Evolutionary conservation across 1,139 yeast species (phyloP), one percentile per base, ranked within the genome.

Genomic region (Blastobotrys malaysiensis): DNA sequence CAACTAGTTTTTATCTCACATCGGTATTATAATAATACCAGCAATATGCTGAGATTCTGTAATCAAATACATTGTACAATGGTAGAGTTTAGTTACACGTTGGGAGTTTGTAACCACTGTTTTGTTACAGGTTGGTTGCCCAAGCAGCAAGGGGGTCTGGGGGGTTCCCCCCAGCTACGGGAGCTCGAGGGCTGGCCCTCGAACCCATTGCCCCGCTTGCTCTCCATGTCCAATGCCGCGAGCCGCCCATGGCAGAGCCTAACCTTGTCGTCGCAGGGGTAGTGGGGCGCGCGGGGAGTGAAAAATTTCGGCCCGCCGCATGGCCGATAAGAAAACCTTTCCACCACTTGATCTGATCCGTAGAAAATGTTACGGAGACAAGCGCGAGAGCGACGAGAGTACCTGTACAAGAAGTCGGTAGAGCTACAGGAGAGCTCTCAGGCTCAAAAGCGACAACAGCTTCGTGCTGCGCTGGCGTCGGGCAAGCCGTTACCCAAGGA

Each of bases 361-460:
- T 31, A 31, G 39, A 20, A 31, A 16, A 39, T 46, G 47, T 39
- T 48, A 13, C 81, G 99, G 73, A 83, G 88, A 76, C 96, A 90
- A 68, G 97, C 97, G 18, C 83, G 98, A 74, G 97, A 91, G 70
- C 81, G 98, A 75, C 82, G 96, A 72, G 98, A 93, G 66, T 93
- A 90, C 65, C 77, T 91, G 46, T 93, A 88, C 74, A 80, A 91
- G 54, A 90, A 91, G 68, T 88, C 97, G 0, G 82, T 88, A 48
- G 95, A 89, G 67, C 79, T 91, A 43, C 97, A 95, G 69, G 98
- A 93, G 61, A 86, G 96, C 16, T 82, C 87, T 39, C 78, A 87
- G 48, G 84, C 87, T 18, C 93, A 88, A 65, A 91, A 91, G 69
- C 79, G 99, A 62, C 95, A 87, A 67, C 86, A 86, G 64, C 76